phyloP scores from a whole-genome alignment of 345 rosid genomes.

The Populus deltoides region DNA sequence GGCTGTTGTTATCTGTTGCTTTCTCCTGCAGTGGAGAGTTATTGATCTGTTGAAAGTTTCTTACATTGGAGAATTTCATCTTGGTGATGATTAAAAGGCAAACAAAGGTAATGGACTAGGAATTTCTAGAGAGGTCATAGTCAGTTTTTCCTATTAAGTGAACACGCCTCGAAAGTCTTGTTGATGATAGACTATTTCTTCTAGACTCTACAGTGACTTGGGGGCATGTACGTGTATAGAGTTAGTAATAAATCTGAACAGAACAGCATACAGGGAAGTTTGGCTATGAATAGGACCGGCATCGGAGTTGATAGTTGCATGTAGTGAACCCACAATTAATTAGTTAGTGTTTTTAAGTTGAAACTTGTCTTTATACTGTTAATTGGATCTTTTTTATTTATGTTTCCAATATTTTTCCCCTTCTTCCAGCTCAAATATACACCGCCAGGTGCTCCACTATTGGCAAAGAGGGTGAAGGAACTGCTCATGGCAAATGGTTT shows the following conservation, averaged over 20 bases:
- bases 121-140: not conserved
- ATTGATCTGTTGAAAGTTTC: not conserved
- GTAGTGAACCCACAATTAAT: not conserved
- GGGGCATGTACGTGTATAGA: not conserved
- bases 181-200: not conserved
- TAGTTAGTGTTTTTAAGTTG: not conserved
- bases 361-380: not conserved
- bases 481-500: constrained; percentile 54
- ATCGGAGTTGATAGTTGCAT: not conserved
- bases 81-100: not conserved
- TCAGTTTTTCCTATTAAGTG: not conserved
- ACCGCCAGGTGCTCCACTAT: constrained; percentile 83
- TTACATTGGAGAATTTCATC: not conserved
- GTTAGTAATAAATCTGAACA: not conserved
- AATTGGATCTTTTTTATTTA: not conserved
- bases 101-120: not conserved
- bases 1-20: not conserved
- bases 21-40: not conserved
- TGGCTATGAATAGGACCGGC: not conserved
- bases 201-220: not conserved
- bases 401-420: not conserved
- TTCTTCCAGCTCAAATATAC: constrained; percentile 67
- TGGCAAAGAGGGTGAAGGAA: constrained; percentile 76
- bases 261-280: not conserved
- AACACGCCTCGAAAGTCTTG: not conserved